These are phyloP conservation scores for Pezicula rhizophila DNA, from an alignment of 2,329 filamentous ascomycete genomes.

Conservation along the genomic window DNA sequence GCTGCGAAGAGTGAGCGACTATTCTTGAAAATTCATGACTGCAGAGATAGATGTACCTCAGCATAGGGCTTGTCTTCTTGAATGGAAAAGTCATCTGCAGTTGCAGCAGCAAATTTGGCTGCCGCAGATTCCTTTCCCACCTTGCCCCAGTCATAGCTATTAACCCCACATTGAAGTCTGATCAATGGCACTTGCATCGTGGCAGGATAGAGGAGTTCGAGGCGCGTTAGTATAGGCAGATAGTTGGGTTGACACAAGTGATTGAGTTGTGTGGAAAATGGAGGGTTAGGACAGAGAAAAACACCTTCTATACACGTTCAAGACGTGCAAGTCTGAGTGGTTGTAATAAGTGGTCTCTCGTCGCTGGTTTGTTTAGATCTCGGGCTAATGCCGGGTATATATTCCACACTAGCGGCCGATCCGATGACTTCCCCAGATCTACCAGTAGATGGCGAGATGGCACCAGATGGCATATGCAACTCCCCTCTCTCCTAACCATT, in stretches of 20 bases:
- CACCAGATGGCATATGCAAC: too few species aligned
- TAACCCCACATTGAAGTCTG: constrained; percentile 84
- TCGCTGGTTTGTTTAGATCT: too few species aligned
- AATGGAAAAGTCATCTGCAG: constrained; percentile 69
- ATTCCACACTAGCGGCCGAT: too few species aligned
- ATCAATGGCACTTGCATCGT: constrained; percentile 63
- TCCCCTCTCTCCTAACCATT: too few species aligned
- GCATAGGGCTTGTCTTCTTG: constrained; percentile 88
- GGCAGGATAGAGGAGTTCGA: background rate
- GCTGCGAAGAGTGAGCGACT: constrained; percentile 40
- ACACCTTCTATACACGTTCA: too few species aligned
- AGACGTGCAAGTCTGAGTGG: too few species aligned
- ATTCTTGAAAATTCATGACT: background rate
- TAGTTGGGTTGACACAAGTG: background rate
- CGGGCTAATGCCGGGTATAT: too few species aligned
- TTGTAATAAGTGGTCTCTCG: too few species aligned
- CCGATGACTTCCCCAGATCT: too few species aligned
- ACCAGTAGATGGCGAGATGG: too few species aligned
- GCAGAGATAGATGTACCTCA: constrained; percentile 53
- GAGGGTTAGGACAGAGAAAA: background rate
- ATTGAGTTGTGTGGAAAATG: background rate
- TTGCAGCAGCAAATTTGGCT: constrained; percentile 83
- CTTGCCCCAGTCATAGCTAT: constrained; percentile 99
- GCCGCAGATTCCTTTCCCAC: constrained; percentile 80
- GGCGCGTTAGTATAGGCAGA: background rate